A percentile compares a stretch with the other conserved stretches of the same genome.
These are phyloP conservation scores for Syncephalis plumigaleata DNA, from an alignment of 371 early-diverging fungal genomes.

Conservation along the genomic window DNA sequence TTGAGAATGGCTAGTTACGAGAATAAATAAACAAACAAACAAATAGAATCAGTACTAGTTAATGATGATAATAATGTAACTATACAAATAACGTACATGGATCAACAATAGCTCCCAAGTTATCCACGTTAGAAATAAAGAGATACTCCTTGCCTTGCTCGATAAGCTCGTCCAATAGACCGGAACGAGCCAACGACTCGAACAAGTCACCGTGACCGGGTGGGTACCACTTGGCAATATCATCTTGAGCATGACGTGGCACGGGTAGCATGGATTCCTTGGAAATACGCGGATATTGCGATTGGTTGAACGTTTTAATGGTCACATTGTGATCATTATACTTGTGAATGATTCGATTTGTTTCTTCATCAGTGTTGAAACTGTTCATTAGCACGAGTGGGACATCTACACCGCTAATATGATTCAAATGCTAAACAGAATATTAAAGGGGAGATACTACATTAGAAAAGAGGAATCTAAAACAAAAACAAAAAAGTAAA, in stretches of 20 bases:
- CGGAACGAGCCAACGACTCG: conserved; percentile 86
- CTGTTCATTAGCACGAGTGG: conserved; percentile 99
- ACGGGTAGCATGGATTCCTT: conserved; percentile 87
- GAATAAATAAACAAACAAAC: too few relatives aligned
- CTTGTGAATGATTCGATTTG: conserved; percentile 91
- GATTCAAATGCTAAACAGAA: conserved; percentile 64
- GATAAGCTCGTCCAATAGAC: conserved; percentile 89
- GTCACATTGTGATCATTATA: conserved; percentile 79
- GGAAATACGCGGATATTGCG: conserved; percentile 88
- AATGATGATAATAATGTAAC: too few relatives aligned
- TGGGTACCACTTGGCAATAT: conserved; percentile 58
- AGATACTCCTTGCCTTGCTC: conserved; percentile 97
- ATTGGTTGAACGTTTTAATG: conserved; percentile 97
- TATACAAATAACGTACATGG: conserved; percentile 9
- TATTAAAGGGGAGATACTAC: not conserved
- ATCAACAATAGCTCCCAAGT: conserved; percentile 98
- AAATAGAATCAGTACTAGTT: too few relatives aligned
- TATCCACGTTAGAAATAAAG: conserved; percentile 99
- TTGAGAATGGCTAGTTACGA: conserved; percentile 70
- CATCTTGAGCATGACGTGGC: conserved; percentile 39
- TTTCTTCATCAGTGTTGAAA: conserved; percentile 98
- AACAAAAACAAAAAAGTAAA: too few relatives aligned
- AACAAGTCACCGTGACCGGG: conserved; percentile 99
- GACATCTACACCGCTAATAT: conserved; percentile 71
- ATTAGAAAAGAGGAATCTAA: not conserved